Conservation (phyloP, 148 eudicot species). For the Nepenthes gracilis region DNA sequence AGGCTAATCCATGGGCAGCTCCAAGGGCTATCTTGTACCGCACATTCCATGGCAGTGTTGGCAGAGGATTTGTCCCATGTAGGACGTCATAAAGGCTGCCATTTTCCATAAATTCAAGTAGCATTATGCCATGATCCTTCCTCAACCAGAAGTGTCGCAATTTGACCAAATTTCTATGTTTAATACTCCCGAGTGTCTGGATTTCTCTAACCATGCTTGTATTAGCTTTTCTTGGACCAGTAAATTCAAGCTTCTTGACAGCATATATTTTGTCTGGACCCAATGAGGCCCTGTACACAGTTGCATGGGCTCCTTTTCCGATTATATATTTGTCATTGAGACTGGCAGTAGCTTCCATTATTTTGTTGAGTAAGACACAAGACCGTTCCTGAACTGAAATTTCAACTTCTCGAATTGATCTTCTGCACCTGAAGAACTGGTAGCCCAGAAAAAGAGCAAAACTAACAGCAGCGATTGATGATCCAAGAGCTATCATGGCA, state of each 20-base stretch:
- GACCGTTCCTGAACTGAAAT: constrained; percentile 42
- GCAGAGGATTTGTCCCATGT: constrained; percentile 24
- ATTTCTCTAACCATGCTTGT: constrained; percentile 64
- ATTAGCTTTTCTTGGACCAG: constrained; percentile 19
- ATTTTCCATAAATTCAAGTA: constrained; percentile 61
- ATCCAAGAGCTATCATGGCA: constrained; percentile 38
- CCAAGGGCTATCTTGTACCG: constrained; percentile 70
- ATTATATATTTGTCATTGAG: constrained; percentile 45
- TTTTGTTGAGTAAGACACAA: constrained; percentile 38
- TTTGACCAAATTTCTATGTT: constrained; percentile 57
- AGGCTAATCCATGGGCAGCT: constrained; percentile 63
- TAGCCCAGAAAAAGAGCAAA: constrained; percentile 19
- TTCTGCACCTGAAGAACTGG: constrained; percentile 15
- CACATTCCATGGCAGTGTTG: constrained; percentile 37
- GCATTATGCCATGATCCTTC: constrained; percentile 51
- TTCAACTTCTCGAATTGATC: constrained; percentile 15
- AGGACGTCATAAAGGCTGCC: constrained; percentile 74
- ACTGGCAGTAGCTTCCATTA: constrained; percentile 56
- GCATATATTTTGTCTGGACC: constrained; percentile 50
- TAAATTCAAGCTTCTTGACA: constrained; percentile 53
- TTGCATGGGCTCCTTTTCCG: constrained; percentile 86
- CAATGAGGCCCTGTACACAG: constrained; percentile 55
- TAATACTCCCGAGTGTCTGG: constrained; percentile 57
- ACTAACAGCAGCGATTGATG: constrained; percentile 19
- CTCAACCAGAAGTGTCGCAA: constrained; percentile 52